Evolutionary conservation across 139 green algal genomes (phyloP), one percentile per base, ranked within the genome.

Genomic region (Chlamydomonas sphaeroides): DNA sequence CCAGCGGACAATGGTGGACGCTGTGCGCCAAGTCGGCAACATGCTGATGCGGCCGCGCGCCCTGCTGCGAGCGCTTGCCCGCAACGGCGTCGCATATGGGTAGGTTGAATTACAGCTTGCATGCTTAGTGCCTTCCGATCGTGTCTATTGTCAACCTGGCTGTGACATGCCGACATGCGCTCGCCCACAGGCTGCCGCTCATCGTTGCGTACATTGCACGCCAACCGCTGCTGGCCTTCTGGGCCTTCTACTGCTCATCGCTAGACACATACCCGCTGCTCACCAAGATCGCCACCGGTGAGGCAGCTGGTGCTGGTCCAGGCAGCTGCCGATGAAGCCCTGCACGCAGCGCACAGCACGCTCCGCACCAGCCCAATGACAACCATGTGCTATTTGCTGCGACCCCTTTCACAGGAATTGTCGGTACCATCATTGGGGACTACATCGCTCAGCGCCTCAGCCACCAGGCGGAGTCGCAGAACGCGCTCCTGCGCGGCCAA

Each of bases 371-470:
- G n/a, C n/a, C n/a, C n/a, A n/a, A n/a, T n/a, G n/a, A n/a, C n/a
- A n/a, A n/a, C n/a, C n/a, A n/a, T n/a, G n/a, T n/a, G n/a, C n/a
- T n/a, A n/a, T n/a, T n/a, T n/a, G n/a, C n/a, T n/a, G n/a, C n/a
- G n/a, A n/a, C n/a, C n/a, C n/a, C n/a, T n/a, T n/a, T 35, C 39
- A 86, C 89, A 61, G 83, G 84, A 15, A 26, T 89, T 1, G 77
- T 85, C 1, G 89, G 89, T 49, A 87, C 87, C 26, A 66, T 91
- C 25, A 21, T 90, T 4, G 89, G 89, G 0, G 89, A 92, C 59
- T 65, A 63, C 23, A 33, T 89, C 3, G 89, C 89, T 0, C 89
- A 92, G 81, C 30, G 80, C 8, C 65, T 87, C 0, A 62, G 61
- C 23, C 56, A 85, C 67, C 49, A 62, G 36, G 38, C 25, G 7